Base-by-base conservation (phyloP, 2,329 filamentous ascomycete species). In the Aureobasidium sp. region DNA sequence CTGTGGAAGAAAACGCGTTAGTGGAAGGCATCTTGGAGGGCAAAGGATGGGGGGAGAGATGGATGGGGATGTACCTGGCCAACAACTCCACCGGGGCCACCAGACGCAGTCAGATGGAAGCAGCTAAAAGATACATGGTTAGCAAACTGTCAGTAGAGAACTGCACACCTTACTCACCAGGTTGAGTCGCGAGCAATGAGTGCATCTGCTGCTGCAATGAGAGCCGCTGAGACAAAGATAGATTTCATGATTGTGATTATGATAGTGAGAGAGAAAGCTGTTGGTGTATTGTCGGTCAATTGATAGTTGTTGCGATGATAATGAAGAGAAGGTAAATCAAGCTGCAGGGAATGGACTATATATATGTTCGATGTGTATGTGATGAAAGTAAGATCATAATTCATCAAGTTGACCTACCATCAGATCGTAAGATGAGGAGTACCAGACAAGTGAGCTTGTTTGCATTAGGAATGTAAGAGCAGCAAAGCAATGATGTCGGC, bases 61-160 rank as follows among this genome's bases (percentile, higher is more conserved):
- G 21, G 21, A 21, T 1, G 21, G 21, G 21, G 21, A 21, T 21
- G 21, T 21, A 21, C 21, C 21, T 21, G 81, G 11, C 83, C 85
- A 44, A 88, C 74, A 4, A 75, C 70, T n/a, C 84, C 83, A 34
- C 77, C 75, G n/a, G 75, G 71, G 62, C 73, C 76, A 21, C 81
- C 81, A 42, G 75, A 75, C 39, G 81, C 79, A 5, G 74, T 77
- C 39, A 86, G 68, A 63, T 78, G 74, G 71, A 86, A 85, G 65
- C 78, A 79, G 68, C 83, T 68, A 44, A 27, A 9, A 25, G 7
- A 15, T 11, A 13, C 15, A 13, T 41, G 42, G 15, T 61, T 8
- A 61, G 59, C 15, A 25, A 3, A 3, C 11, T 34, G 21, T 30
- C 25, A 21, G n/a, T 42, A 10, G 13, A 9, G 2, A 16, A 1